Evolutionary conservation across 106 monocot species (phyloP), one percentile per base, ranked within the genome.

Genomic region (Dendrobium chrysotoxum): DNA sequence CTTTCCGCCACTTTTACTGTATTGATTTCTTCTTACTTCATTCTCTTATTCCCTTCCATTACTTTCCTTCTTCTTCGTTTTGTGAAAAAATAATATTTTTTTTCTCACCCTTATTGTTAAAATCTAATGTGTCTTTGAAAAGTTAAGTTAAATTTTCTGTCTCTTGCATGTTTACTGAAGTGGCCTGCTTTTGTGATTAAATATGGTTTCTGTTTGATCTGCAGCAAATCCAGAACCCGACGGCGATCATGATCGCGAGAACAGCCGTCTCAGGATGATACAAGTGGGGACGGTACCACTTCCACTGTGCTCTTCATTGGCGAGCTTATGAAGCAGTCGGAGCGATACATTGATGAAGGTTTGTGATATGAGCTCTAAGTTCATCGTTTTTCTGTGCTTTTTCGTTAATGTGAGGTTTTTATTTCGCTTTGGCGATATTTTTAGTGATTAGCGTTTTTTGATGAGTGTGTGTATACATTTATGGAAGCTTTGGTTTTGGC

Each of bases 291-390:
- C 47, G 95, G 95, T 75, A 96, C 95, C 1, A 96, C 95, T 21
- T 93, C 93, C 40, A 96, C 95, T 5, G 95, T 96, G 55, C 86
- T 96, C 53, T 96, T 96, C 83, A 96, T 96, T 45, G 96, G 96
- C 17, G 96, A 96, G 83, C 86, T 96, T 55, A 96, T 96, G 96
- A 96, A 96, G 87, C 93, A 93, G 84, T 92, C 96, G 0, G 96
- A 94, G 84, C 87, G 93, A 5, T 94, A 83, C 84, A 94, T 96
- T 41, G 95, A 93, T 61, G 95, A 96, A 89, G 93, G 95, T 96
- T 38, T 55, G 82, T 30, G 65, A 39, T 86, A 15, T 50, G 11
- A 30, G 40, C 28, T 10, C 25, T 3, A 72, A 72, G 40, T 9
- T 30, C 57, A 38, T 58, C 44, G 54, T 13, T 75, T 64, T 20